These are phyloP conservation scores for Penicillium sp. DNA, from an alignment of 2,329 filamentous ascomycete genomes.

Conservation along the genomic window DNA sequence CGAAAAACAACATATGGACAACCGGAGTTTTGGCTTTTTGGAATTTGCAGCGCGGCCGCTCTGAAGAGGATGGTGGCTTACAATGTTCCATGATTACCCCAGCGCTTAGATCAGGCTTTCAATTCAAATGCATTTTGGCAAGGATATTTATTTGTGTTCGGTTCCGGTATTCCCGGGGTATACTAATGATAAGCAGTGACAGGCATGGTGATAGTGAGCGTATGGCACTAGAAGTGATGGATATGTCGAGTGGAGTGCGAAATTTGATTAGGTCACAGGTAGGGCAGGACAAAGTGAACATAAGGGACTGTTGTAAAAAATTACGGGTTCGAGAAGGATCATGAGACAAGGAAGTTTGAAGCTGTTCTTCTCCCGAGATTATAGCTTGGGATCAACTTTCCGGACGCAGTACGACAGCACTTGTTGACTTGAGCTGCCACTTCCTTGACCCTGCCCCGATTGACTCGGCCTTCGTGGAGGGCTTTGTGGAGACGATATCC, in stretches of 20 bases:
- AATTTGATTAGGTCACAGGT: background rate
- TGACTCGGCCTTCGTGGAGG: constrained; percentile 38
- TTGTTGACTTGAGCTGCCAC: constrained; percentile 24
- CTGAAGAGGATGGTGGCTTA: constrained; percentile 17
- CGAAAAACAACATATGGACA: constrained; percentile 28
- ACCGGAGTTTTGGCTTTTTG: constrained; percentile 38
- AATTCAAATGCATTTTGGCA: constrained; percentile 19
- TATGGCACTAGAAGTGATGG: constrained; percentile 12
- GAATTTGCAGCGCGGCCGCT: constrained; percentile 25
- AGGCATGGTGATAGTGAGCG: constrained; percentile 12
- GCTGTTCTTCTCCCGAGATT: background rate
- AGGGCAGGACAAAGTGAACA: background rate
- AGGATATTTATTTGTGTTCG: background rate
- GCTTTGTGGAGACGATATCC: constrained; percentile 41
- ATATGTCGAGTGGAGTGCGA: background rate
- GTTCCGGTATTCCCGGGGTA: background rate
- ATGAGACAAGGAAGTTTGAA: background rate
- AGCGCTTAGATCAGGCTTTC: constrained; percentile 23
- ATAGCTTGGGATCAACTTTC: constrained; percentile 10
- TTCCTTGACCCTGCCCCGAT: constrained; percentile 35
- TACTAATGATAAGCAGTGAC: constrained; percentile 3
- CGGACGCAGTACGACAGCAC: constrained; percentile 19
- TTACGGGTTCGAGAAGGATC: background rate
- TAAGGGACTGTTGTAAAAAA: background rate
- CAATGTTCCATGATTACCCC: constrained; percentile 28